These are phyloP conservation scores for Orychophragmus violaceus DNA, from an alignment of 345 rosid species.

Conservation along the genomic window DNA sequence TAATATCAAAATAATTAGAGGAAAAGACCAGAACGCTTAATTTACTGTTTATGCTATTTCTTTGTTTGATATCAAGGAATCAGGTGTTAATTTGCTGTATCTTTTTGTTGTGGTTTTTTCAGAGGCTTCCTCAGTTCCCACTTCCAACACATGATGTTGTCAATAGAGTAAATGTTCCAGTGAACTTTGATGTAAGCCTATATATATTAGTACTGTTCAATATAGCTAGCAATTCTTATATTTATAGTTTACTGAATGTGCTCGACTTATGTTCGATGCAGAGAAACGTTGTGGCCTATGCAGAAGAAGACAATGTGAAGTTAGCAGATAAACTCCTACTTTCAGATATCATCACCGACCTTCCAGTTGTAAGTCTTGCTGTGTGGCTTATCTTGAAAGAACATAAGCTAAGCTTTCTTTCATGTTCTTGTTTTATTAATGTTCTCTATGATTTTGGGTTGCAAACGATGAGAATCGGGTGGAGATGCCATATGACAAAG, in stretches of 20 bases:
- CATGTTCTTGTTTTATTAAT: neutral
- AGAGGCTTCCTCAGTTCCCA: slow-evolving; percentile 66
- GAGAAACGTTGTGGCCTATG: neutral
- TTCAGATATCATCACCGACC: no score
- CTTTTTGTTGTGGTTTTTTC: neutral
- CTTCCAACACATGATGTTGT: slow-evolving; percentile 74
- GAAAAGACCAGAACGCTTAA: no score
- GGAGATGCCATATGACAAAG: slow-evolving; percentile 9
- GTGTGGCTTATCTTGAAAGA: neutral
- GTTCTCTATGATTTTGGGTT: no score
- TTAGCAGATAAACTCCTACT: slow-evolving; percentile 1
- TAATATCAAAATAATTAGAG: no score
- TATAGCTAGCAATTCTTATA: neutral
- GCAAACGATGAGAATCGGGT: neutral
- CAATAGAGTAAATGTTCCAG: slow-evolving; percentile 47
- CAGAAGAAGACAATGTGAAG: neutral
- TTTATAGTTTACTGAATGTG: neutral
- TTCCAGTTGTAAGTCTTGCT: slow-evolving; percentile 33
- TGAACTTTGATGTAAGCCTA: slow-evolving; percentile 49
- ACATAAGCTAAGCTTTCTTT: neutral
- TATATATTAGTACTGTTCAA: neutral
- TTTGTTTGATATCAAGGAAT: neutral
- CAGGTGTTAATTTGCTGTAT: neutral
- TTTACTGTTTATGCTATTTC: no score
- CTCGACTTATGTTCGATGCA: neutral